These are phyloP conservation scores for Venturia nashicola DNA, from an alignment of 2,329 filamentous ascomycete species.

Conservation along the genomic window DNA sequence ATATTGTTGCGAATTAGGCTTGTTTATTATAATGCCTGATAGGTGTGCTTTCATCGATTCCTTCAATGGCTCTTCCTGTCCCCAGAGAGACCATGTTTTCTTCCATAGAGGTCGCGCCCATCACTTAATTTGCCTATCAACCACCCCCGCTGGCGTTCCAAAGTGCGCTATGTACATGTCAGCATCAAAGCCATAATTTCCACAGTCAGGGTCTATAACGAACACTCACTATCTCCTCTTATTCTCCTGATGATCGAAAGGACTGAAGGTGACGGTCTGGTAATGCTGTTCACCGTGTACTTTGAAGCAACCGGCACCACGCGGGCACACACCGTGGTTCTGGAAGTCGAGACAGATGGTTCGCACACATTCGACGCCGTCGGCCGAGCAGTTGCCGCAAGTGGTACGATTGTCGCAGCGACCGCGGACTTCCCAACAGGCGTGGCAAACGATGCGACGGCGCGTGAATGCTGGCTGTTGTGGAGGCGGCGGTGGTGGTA, in stretches of 20 bases:
- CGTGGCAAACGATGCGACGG: conserved; percentile 7
- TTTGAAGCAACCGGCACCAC: not conserved
- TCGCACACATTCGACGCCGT: conserved; percentile 1
- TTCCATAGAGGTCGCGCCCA: no score
- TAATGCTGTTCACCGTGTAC: conserved; percentile 6
- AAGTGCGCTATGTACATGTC: not conserved
- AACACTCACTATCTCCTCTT: not conserved
- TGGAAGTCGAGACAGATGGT: not conserved
- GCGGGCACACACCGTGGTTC: not conserved
- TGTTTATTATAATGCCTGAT: no score
- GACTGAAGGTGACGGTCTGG: not conserved
- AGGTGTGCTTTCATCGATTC: no score
- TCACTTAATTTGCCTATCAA: not conserved
- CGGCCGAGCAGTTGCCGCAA: not conserved
- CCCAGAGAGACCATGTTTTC: no score
- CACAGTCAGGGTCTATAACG: not conserved
- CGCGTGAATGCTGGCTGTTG: not conserved
- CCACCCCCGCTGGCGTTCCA: no score
- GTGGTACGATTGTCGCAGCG: not conserved
- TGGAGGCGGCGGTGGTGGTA: not conserved
- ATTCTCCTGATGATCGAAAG: not conserved
- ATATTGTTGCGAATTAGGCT: no score
- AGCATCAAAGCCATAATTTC: not conserved
- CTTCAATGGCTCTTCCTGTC: no score
- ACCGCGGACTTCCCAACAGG: not conserved